Conservation (phyloP, 139 green algal genomes). For the Zygnema cylindricum region DNA sequence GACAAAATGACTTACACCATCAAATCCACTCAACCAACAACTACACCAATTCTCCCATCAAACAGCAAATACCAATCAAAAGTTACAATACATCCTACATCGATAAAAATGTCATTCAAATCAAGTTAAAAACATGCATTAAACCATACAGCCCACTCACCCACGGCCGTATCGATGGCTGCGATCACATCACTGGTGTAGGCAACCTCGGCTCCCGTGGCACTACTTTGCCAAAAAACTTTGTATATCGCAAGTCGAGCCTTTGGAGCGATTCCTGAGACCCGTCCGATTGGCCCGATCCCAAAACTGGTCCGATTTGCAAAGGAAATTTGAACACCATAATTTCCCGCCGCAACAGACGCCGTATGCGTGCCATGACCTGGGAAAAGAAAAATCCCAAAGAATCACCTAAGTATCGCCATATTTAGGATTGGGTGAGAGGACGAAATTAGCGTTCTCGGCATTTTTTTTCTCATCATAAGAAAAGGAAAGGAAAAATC, state of each 20-base stretch:
- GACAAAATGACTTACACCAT: too few species aligned
- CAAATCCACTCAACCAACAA: too few species aligned
- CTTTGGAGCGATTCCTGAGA: neutral
- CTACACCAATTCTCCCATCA: too few species aligned
- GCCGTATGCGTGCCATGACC: neutral
- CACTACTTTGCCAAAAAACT: neutral
- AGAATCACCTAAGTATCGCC: neutral
- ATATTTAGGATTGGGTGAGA: neutral
- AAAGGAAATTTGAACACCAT: neutral
- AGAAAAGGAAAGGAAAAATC: neutral
- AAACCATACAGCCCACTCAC: neutral
- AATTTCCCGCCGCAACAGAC: neutral
- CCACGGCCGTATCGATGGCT: neutral
- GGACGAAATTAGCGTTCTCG: neutral
- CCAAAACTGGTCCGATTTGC: neutral
- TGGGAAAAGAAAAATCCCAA: neutral
- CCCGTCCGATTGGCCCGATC: neutral
- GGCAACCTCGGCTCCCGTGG: neutral
- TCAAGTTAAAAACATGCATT: neutral
- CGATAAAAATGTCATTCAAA: too few species aligned
- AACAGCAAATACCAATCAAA: too few species aligned
- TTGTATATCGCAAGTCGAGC: conserved; percentile 9
- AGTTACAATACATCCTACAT: too few species aligned
- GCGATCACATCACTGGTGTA: conserved; percentile 12
- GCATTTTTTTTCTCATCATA: too few species aligned